Base-by-base conservation (phyloP, 768 basidiomycete genomes). In the Pleurotus giganteus region DNA sequence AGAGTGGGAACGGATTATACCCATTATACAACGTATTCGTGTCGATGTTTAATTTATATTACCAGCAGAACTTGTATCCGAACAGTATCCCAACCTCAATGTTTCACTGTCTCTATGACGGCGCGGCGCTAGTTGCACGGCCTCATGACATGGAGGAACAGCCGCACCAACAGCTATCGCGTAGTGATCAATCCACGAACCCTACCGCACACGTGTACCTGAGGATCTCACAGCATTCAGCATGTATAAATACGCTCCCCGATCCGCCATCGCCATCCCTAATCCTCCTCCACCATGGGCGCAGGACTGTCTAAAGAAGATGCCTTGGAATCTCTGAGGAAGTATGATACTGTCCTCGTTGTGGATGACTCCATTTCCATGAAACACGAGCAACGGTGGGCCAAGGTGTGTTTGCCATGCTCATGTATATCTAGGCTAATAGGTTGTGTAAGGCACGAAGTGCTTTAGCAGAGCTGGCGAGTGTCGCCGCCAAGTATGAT, bases 1-100 rank as follows among this genome's bases (percentile, higher is more conserved):
- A 62, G 94, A 98, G 69, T 98, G 94, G 94, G 94, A 98, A 53
- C 79, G 89, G 71, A 89, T 95, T 66, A 93, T 94, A 79, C 91
- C 94, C 62, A 76, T 94, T 62, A 86, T 96, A 65, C 91, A 95
- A 70, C 89, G 91, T 54, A 96, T 96, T 75, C 86, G 91, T 53
- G 94, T 96, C 72, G 93, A 94, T 71, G 84, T 92, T 66, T 92
- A 82, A 74, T 61, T 61, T 19, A 24, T 7, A 26, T 47, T 57
- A 44, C 28, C n/a, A 31, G 51, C 37, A 51, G 57, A 58, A 55
- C 29, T 57, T 59, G 58, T 60, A 57, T 31, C 47, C 43, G 19
- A 45, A 51, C 49, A 51, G 17, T 59, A 59, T 59, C 59, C 50
- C 50, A 61, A n/a, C n/a, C n/a, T n/a, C n/a, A n/a, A n/a, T n/a